Percentiles rank a stretch among this genome's conserved stretches.
These are phyloP conservation scores for Mariannaea sp. DNA, from an alignment of 2,329 filamentous ascomycete genomes.

Conservation along the genomic window DNA sequence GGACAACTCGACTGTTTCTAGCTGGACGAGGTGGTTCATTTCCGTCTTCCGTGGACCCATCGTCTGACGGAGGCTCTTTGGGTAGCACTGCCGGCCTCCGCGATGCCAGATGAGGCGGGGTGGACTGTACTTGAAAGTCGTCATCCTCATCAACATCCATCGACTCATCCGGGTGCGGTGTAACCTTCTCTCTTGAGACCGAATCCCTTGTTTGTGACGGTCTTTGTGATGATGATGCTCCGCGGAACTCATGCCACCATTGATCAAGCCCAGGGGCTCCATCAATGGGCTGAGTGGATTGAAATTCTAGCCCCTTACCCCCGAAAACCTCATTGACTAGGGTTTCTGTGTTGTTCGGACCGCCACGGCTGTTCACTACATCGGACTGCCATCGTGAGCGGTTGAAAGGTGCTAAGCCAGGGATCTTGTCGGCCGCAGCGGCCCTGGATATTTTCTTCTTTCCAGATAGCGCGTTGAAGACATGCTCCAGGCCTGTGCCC, in stretches of 20 bases:
- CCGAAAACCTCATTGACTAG: slow-evolving; percentile 52
- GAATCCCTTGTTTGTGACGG: slow-evolving; percentile 23
- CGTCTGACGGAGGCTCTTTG: slow-evolving; percentile 27
- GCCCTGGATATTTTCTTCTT: slow-evolving; percentile 53
- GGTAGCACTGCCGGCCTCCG: slow-evolving; percentile 28
- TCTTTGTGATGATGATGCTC: slow-evolving; percentile 34
- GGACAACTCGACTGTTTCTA: slow-evolving; percentile 12
- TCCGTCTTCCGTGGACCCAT: slow-evolving; percentile 43
- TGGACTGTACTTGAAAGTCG: slow-evolving; percentile 58
- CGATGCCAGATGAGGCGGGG: slow-evolving; percentile 47
- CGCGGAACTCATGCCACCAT: slow-evolving; percentile 56
- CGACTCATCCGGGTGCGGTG: slow-evolving; percentile 25
- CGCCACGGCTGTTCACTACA: slow-evolving; percentile 30
- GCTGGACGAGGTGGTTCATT: slow-evolving; percentile 26
- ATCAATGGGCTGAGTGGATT: slow-evolving; percentile 37
- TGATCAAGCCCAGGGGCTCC: slow-evolving; percentile 46
- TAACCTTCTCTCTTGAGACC: slow-evolving; percentile 13
- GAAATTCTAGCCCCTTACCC: slow-evolving; percentile 39
- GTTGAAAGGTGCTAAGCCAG: slow-evolving; percentile 57
- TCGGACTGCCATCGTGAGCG: slow-evolving; percentile 46
- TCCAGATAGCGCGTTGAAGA: slow-evolving; percentile 56
- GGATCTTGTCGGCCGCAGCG: slow-evolving; percentile 53
- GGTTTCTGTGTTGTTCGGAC: slow-evolving; percentile 40
- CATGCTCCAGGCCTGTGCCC: slow-evolving; percentile 56
- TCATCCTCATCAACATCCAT: slow-evolving; percentile 42